A percentile compares a stretch with the other conserved stretches of the same genome.
Evolutionary conservation across 108 stramenopile genomes (phyloP).

Genomic region (Discostella stelligeroides): DNA sequence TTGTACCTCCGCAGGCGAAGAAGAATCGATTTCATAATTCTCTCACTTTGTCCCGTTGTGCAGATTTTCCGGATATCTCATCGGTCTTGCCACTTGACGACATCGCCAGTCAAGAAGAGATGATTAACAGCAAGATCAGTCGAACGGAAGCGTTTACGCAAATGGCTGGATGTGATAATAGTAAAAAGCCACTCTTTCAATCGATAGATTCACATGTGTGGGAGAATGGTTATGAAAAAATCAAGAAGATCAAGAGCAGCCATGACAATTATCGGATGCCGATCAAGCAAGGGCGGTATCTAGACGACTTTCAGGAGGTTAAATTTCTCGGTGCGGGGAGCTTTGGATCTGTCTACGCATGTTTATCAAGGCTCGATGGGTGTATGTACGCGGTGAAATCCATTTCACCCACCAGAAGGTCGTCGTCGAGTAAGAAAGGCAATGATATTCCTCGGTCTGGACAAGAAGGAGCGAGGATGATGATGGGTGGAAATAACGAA

Average conservation of each 20-base stretch:
- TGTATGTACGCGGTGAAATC: conserved; percentile 52
- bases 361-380: conserved; percentile 46
- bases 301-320: conserved; percentile 46
- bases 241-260: not conserved
- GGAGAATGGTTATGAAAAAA: not conserved
- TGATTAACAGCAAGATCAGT: conserved; percentile 43
- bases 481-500: not conserved
- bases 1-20: too few relatives aligned
- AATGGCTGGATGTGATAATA: too few relatives aligned
- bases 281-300: conserved; percentile 29
- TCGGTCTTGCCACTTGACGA: too few relatives aligned
- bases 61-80: too few relatives aligned
- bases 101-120: not conserved
- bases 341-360: conserved; percentile 48
- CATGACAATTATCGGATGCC: conserved; percentile 1
- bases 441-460: not conserved
- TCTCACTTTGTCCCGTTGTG: too few relatives aligned
- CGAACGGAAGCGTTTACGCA: conserved; percentile 55
- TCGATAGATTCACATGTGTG: conserved; percentile 19
- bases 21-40: too few relatives aligned
- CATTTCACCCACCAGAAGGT: conserved; percentile 25
- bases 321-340: conserved; percentile 44
- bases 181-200: not conserved
- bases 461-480: too few relatives aligned
- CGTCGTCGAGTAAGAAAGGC: conserved; percentile 3